Base-by-base conservation (phyloP, 306 rosid genomes). In the Alnus rubra region DNA sequence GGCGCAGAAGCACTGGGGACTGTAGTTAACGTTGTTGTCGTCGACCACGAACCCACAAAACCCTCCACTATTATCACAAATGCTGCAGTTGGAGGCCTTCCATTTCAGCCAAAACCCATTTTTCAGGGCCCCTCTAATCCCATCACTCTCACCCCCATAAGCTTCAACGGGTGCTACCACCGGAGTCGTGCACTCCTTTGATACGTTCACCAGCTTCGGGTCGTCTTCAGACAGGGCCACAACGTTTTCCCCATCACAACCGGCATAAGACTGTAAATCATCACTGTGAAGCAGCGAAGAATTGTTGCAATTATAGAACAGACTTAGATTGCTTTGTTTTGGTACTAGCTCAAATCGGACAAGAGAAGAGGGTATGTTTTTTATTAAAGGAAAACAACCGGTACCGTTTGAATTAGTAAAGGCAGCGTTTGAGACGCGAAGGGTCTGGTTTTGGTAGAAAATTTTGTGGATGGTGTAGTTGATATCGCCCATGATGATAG, bases 101-200 rank as follows among this genome's bases (percentile, higher is more conserved):
- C 90, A 87, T 1, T 13, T 56, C 44, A 87, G 4, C 76, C 33
- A 19, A 50, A 84, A 79, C 42, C 90, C 90, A 50, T 64, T 62
- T 2, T 39, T 70, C 80, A 76, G 35, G 19, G 10, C 73, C 19
- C 44, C 47, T 51, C n/a, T 9, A 28, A 54, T 2, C 9, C 23
- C 71, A 16, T 16, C 48, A 16, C 11, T n/a, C 0, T 15, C 1
- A 18, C 3, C 3, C 1, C 19, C 50, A 9, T 31, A 44, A 0
- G 23, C 23, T 6, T 35, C 12, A 64, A 59, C 69, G 0, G 68
- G 68, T 23, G 52, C 37, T 0, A 18, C 52, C 50, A 44, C 60
- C 56, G 1, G 2, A 33, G 16, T 12, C 2, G 1, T 3, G 59
- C 87, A 84, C 35, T 12, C 60, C 0, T 4, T 10, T 0, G 60